Percentiles rank a stretch among this genome's conserved stretches.
These are phyloP conservation scores for Fusarium burgessii DNA, from an alignment of 2,329 filamentous ascomycete genomes.

Conservation along the genomic window DNA sequence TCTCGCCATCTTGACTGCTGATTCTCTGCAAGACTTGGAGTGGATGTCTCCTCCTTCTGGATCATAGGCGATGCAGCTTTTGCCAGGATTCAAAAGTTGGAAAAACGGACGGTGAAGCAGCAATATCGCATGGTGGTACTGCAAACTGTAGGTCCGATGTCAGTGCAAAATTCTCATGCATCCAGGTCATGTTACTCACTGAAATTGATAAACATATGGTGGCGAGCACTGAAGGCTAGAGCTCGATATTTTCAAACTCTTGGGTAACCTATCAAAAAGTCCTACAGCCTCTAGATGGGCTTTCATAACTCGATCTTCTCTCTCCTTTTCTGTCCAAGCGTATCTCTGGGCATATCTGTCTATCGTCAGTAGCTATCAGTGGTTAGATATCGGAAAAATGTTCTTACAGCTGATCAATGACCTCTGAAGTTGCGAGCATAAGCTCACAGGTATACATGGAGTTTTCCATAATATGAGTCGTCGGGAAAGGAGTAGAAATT, in stretches of 20 bases:
- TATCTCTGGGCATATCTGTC: conserved; percentile 8
- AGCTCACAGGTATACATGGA: neutral
- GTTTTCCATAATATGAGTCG: neutral
- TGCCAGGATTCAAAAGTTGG: conserved; percentile 7
- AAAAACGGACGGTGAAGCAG: conserved; percentile 13
- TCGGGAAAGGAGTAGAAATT: neutral
- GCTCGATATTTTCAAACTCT: conserved; percentile 11
- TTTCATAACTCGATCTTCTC: conserved; percentile 14
- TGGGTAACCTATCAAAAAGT: conserved; percentile 4
- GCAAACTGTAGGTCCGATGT: neutral
- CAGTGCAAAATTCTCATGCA: rapidly evolving
- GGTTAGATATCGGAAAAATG: rapidly evolving
- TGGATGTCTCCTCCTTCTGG: conserved; percentile 32
- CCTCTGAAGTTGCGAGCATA: neutral
- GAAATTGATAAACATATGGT: conserved; percentile 15
- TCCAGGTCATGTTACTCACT: neutral
- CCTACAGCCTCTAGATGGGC: conserved; percentile 3
- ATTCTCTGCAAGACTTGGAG: conserved; percentile 24
- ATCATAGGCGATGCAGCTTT: conserved; percentile 23
- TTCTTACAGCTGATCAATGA: conserved; percentile 18
- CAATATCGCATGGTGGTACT: conserved; percentile 7
- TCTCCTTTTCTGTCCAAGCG: conserved; percentile 8
- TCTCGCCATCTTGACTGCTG: conserved; percentile 23
- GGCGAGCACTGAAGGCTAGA: conserved; percentile 9
- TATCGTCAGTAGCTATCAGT: neutral